Conservation (phyloP, 305 asterid species). For the Fraxinus sp. region DNA sequence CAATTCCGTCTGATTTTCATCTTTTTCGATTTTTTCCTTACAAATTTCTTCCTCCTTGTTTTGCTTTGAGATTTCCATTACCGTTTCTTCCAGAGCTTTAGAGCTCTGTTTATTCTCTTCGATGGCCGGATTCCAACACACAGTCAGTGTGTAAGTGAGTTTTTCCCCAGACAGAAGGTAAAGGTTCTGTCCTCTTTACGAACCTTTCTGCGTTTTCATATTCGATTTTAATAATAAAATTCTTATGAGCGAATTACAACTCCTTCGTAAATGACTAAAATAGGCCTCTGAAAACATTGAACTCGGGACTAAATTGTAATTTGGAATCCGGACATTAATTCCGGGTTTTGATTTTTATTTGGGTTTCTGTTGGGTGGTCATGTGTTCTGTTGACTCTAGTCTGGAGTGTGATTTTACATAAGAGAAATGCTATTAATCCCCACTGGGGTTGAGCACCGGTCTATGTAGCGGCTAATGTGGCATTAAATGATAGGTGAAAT, state of each 20-base stretch:
- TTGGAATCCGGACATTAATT: conserved; percentile 31
- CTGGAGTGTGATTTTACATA: not conserved
- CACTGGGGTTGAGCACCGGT: too few species aligned
- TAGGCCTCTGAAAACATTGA: not conserved
- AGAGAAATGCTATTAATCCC: too few species aligned
- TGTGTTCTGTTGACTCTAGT: not conserved
- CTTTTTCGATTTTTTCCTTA: conserved; percentile 20
- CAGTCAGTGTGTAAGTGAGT: conserved; percentile 39
- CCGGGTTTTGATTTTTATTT: conserved; percentile 19
- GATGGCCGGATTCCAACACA: conserved; percentile 48
- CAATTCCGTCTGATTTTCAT: conserved; percentile 31
- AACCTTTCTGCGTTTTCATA: not conserved
- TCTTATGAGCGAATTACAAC: not conserved
- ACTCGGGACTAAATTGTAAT: not conserved
- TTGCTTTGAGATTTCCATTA: conserved; percentile 21
- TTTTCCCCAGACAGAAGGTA: conserved; percentile 28
- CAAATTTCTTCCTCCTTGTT: conserved; percentile 20
- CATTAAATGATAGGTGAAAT: too few species aligned
- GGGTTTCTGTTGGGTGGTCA: not conserved
- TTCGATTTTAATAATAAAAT: not conserved
- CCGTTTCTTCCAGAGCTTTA: conserved; percentile 15
- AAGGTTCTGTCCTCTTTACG: conserved; percentile 11
- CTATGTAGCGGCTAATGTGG: too few species aligned
- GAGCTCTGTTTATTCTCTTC: conserved; percentile 38
- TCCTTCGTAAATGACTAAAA: not conserved